Conservation (phyloP, 1,284 basidiomycete species). For the Irpex sp. region DNA sequence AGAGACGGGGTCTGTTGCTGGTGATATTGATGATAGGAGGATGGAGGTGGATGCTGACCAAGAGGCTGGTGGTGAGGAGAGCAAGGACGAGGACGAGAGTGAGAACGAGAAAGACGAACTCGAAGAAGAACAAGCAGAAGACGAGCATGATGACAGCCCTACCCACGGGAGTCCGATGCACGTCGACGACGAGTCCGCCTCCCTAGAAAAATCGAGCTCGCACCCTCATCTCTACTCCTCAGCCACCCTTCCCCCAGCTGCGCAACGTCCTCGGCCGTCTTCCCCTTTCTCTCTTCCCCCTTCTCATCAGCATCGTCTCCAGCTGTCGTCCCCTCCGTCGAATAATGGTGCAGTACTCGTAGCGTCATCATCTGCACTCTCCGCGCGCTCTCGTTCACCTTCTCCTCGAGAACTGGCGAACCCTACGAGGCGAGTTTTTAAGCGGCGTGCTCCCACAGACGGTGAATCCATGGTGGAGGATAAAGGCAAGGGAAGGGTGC, state of each 20-base stretch:
- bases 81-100: no score
- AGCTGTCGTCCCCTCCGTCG: no score
- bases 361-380: background rate
- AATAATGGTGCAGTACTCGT: background rate
- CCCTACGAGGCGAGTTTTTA: background rate
- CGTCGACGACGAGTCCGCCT: background rate
- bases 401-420: conserved; percentile 14
- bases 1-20: background rate
- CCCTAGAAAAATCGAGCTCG: background rate
- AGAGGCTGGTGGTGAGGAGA: no score
- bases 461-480: background rate
- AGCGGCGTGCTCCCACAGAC: background rate
- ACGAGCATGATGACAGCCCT: no score
- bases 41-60: no score
- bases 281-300: background rate
- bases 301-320: background rate
- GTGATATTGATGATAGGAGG: background rate
- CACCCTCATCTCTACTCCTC: conserved; percentile 1
- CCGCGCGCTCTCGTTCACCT: background rate
- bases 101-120: no score
- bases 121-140: no score
- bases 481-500: conserved; percentile 26
- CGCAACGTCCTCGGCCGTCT: conserved; percentile 25
- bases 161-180: background rate
- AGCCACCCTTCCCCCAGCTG: conserved; percentile 32